Conservation (phyloP, 129 eudicot species). For the Artemisia tridentata region DNA sequence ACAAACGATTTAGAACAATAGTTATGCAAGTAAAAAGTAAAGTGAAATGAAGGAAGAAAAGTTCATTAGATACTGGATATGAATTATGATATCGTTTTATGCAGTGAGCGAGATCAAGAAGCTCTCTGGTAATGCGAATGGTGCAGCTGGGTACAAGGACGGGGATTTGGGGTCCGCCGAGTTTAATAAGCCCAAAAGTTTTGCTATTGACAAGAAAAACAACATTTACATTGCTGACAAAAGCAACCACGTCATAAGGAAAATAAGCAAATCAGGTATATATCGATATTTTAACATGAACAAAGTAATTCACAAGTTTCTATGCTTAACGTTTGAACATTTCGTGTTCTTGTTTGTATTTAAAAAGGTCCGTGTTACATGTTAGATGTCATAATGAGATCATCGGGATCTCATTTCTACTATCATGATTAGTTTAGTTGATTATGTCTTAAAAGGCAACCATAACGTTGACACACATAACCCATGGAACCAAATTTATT, state of each 20-base stretch:
- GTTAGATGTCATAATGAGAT: too few relatives aligned
- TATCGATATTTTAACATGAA: background rate
- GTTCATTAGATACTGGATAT: background rate
- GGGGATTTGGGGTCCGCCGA: conserved; percentile 67
- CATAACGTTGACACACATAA: too few relatives aligned
- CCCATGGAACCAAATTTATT: too few relatives aligned
- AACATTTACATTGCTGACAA: conserved; percentile 84
- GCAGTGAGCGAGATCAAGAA: conserved; percentile 51
- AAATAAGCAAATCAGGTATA: conserved; percentile 74
- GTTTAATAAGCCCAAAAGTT: conserved; percentile 67
- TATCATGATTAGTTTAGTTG: too few relatives aligned
- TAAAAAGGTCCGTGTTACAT: too few relatives aligned
- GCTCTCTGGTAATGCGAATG: conserved; percentile 47
- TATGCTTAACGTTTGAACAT: background rate
- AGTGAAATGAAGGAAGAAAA: too few relatives aligned
- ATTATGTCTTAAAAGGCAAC: too few relatives aligned
- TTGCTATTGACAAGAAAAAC: conserved; percentile 70
- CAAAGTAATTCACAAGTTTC: background rate
- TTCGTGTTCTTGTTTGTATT: background rate
- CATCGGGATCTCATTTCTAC: too few relatives aligned
- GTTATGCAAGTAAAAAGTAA: too few relatives aligned
- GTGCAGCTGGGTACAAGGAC: conserved; percentile 53
- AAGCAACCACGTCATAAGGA: conserved; percentile 62
- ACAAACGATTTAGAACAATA: too few relatives aligned
- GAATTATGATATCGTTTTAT: conserved; percentile 13